Evolutionary conservation across 2,329 filamentous ascomycete species (phyloP), one percentile per base, ranked within the genome.

Genomic region (Diplodia sapinea): DNA sequence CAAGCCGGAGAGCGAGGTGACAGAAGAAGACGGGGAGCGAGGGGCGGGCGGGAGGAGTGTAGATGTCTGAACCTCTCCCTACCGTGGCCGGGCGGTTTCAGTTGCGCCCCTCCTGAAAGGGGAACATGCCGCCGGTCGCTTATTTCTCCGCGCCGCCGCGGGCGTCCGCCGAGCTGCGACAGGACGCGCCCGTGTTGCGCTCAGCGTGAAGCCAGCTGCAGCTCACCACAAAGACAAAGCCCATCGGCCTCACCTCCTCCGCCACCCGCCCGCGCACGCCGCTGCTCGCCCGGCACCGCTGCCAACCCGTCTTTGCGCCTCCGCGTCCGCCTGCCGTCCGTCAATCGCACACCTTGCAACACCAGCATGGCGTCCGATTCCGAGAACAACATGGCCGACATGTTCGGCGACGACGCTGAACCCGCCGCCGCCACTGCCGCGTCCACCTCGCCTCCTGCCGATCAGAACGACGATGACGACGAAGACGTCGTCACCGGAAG

Each of bases 291-390:
- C 43, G 29, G 59, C 59, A 31, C 47, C 43, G 47, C 3, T 31
- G 31, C 29, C 59, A 9, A 31, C 29, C 17, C 47, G 29, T 13
- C 17, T 3, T 26, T 38, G 43, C 47, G 29, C 29, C 26, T 23
- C 47, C 43, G 47, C n/a, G 17, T 51, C 26, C 31, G 6, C 47
- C 43, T 20, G 43, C 20, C 29, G 59, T 11, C 31, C 47, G 43
- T 51, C 43, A 63, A 63, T 51, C 59, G 59, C 43, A 26, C 59
- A 17, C 49, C 31, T 54, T 17, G 51, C 40, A 51, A 59, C 63
- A 68, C 50, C 70, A 65, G 68, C 72, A 81, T 82, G 80, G 79
- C 79, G 56, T 79, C 77, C 23, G 72, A 73, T 23, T 75, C 77
- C 40, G 73, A 70, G 50, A 57, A 68, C 63, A 61, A 66, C 65